A percentile compares a stretch with the other conserved stretches of the same genome.
phyloP scores from a whole-genome alignment of 768 basidiomycete genomes.

The Boletus coccyginus region DNA sequence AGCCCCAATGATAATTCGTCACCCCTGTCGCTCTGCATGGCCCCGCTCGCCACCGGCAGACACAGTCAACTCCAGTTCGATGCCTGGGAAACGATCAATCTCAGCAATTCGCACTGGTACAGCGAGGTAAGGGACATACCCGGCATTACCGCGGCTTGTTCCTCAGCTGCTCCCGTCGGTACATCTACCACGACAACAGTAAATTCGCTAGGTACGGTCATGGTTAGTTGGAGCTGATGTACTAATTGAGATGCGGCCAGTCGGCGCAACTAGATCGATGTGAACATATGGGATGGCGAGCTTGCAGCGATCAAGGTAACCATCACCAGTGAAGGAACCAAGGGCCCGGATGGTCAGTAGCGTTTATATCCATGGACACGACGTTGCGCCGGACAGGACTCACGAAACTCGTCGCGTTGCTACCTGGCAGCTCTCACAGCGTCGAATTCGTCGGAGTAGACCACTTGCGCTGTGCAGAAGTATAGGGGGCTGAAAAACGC shows the following conservation, averaged over 20 bases:
- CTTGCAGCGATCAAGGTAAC: not conserved
- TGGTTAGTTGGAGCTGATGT: not conserved
- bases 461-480: constrained; percentile 41
- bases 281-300: not conserved
- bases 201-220: constrained; percentile 17
- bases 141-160: constrained; percentile 19
- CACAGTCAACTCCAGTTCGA: constrained; percentile 23
- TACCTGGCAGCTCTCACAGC: constrained; percentile 35
- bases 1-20: too few relatives aligned
- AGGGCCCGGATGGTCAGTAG: constrained; percentile 54
- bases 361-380: constrained; percentile 20
- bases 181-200: constrained; percentile 31
- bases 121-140: constrained; percentile 4
- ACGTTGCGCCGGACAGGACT: constrained; percentile 38
- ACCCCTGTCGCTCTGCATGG: too few relatives aligned
- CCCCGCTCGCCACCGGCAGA: not conserved
- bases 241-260: constrained; percentile 28
- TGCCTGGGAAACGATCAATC: constrained; percentile 2
- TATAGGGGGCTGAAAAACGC: constrained; percentile 33
- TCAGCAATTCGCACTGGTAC: too few relatives aligned
- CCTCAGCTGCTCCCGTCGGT: not conserved
- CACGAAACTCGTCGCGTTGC: constrained; percentile 30
- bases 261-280: constrained; percentile 25
- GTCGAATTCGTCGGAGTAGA: constrained; percentile 24
- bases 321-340: constrained; percentile 50